Evolutionary conservation across 2,329 filamentous ascomycete species (phyloP).

Genomic region (Sporothrix pseudoabietina): DNA sequence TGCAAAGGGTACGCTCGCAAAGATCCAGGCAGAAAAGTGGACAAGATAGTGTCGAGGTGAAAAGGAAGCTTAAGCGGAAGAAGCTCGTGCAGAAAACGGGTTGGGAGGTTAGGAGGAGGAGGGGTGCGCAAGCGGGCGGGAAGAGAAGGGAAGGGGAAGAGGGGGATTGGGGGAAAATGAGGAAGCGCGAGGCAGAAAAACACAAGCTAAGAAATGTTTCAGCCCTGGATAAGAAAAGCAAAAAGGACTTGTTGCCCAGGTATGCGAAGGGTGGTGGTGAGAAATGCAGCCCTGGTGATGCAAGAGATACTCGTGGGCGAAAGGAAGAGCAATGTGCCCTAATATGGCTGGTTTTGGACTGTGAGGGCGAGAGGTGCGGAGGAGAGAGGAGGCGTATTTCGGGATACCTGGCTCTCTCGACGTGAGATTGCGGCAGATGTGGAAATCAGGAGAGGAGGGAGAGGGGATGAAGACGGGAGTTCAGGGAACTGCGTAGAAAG

Average conservation of each 20-base stretch:
- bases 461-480: background rate
- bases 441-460: background rate
- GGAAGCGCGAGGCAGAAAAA: conserved; percentile 24
- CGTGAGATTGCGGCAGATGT: background rate
- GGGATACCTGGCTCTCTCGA: conserved; percentile 10
- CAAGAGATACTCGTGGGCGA: background rate
- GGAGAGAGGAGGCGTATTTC: background rate
- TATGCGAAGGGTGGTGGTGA: conserved; percentile 10
- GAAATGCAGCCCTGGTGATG: conserved; percentile 20
- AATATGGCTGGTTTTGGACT: background rate
- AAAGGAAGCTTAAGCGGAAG: background rate
- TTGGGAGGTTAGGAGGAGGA: background rate
- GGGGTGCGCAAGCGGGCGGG: conserved; percentile 10
- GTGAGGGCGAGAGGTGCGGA: background rate
- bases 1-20: background rate
- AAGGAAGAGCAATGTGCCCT: conserved; percentile 1
- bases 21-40: background rate
- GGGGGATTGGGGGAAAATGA: background rate
- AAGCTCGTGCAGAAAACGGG: background rate
- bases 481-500: conserved; percentile 13
- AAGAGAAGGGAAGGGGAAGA: background rate
- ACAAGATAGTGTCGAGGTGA: background rate
- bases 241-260: background rate
- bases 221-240: conserved; percentile 26
- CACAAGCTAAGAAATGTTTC: conserved; percentile 26